Evolutionary conservation across 2,329 filamentous ascomycete species (phyloP), one percentile per base, ranked within the genome.

Genomic region (Claviceps cyperi): DNA sequence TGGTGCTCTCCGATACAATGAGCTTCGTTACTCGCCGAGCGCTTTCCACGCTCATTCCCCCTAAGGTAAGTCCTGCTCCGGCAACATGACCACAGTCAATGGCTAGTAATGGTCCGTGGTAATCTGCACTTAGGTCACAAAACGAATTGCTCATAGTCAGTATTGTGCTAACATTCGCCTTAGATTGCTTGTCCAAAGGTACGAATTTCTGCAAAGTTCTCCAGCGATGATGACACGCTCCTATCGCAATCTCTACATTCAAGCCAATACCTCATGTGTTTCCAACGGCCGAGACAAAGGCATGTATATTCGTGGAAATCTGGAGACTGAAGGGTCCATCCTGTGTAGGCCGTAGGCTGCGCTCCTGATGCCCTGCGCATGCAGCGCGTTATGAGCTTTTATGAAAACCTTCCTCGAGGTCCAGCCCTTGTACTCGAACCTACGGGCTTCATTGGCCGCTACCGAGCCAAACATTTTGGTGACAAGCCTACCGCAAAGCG

Each of bases 1-100:
- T 37, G 55, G 52, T 55, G 58, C 45, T 13, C 28, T 41, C 64
- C 64, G 64, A 69, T 78, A 87, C 74, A 73, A 96, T 95, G 90
- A 95, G 88, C 79, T 92, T 83, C 81, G 78, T 94, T 66, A 80
- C 83, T 66, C 86, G 86, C 74, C 83, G 90, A 75, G 86, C 81
- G 78, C 84, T 96, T 67, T 97, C 92, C 69, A 95, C 94, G 78
- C 84, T 98, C 72, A 96, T 98, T 65, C 94, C 94, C 62, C 92
- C 94, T 66, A 98, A 98, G 89, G 91, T 95, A 76, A 61, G 76
- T 61, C 54, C 8, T 28, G 9, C 36, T 2, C 13, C 19, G 15
- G n/a, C 24, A 44, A 47, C 28, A n/a, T 4, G 2, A 13, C 2
- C 14, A 32, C 9, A 41, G 19, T 36, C 35, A 21, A 43, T 32